Conservation (phyloP, 768 basidiomycete species). For the Suillus tomentosus region DNA sequence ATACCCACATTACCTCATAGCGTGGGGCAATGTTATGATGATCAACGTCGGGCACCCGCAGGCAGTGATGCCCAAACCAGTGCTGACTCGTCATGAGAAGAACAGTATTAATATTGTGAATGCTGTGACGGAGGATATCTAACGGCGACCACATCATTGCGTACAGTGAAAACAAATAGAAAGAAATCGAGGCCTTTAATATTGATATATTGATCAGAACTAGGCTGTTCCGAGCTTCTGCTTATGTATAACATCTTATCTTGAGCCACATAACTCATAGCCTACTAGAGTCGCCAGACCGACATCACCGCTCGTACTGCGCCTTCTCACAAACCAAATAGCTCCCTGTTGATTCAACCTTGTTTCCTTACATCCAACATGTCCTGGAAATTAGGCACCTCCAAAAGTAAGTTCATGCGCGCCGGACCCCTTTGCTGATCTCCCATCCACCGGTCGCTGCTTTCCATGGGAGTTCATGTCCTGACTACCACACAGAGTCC, state of each 20-base stretch:
- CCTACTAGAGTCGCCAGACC: constrained; percentile 1
- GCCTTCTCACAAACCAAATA: constrained; percentile 7
- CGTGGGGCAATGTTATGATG: background rate
- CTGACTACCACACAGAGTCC: constrained; percentile 43
- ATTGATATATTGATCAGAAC: background rate
- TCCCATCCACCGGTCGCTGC: constrained; percentile 2
- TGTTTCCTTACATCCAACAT: constrained; percentile 31
- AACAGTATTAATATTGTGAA: constrained; percentile 2
- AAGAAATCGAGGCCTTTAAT: background rate
- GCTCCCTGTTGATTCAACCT: background rate
- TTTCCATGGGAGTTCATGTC: constrained; percentile 13
- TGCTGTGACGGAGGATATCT: constrained; percentile 3
- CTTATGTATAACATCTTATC: constrained; percentile 13
- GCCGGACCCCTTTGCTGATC: constrained; percentile 14
- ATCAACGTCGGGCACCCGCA: background rate
- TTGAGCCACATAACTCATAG: constrained; percentile 4
- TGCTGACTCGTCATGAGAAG: constrained; percentile 4
- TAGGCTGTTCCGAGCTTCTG: background rate
- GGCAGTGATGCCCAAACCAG: background rate
- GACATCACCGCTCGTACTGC: constrained; percentile 8
- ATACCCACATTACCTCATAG: background rate
- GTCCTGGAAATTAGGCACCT: constrained; percentile 58
- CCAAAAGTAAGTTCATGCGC: constrained; percentile 33
- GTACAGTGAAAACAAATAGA: no score
- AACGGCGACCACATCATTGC: background rate